A percentile compares a stretch with the other conserved stretches of the same genome.
Evolutionary conservation across 202 grass and related monocot genomes (phyloP).

Genomic region (Brachypodium distachyon): DNA sequence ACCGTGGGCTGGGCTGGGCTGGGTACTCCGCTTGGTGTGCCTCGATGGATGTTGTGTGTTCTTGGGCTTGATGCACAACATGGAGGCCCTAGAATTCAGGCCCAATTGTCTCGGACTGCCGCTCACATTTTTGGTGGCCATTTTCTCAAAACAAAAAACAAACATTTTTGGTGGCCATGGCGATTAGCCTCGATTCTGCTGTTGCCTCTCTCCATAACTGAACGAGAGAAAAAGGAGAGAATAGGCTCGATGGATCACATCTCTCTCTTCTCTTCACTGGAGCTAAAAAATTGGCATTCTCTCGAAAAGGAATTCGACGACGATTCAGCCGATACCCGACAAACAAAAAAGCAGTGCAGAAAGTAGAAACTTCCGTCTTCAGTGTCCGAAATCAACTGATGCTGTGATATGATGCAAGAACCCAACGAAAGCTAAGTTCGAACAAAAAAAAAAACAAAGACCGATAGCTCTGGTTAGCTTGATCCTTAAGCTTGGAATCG

Average conservation of each 20-base stretch:
- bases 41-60: not conserved
- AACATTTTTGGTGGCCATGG: no score
- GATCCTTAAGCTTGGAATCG: constrained; percentile 83
- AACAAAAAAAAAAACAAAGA: not conserved
- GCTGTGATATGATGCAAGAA: not conserved
- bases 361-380: not conserved
- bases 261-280: no score
- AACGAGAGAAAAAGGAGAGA: no score
- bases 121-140: no score
- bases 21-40: not conserved
- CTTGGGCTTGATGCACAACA: not conserved
- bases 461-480: constrained; percentile 42
- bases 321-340: no score
- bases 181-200: no score
- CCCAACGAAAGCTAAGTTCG: not conserved
- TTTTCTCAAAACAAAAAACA: no score
- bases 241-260: no score
- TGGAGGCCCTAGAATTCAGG: not conserved
- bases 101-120: no score
- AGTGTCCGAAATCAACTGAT: not conserved
- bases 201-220: no score
- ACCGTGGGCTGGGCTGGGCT: not conserved
- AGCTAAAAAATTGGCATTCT: no score
- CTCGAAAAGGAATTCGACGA: not conserved
- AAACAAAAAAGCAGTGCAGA: no score